Percentiles rank a stretch among this genome's conserved stretches.
phyloP scores from a whole-genome alignment of 768 basidiomycete species.

The Podaxis sp. region DNA sequence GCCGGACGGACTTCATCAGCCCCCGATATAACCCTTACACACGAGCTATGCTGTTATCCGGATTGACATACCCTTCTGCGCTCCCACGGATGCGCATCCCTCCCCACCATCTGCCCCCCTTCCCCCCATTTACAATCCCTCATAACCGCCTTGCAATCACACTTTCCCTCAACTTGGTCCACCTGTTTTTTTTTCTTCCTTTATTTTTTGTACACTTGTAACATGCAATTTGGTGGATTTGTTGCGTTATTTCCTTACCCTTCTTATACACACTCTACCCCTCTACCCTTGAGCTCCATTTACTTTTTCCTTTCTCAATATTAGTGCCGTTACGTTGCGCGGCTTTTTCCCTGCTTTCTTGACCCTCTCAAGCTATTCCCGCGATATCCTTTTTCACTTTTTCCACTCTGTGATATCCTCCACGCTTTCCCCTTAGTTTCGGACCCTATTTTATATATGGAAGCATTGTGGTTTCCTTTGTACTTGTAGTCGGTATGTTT shows the following conservation, averaged over 20 bases:
- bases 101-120: background rate
- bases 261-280: background rate
- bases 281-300: background rate
- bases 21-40: background rate
- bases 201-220: background rate
- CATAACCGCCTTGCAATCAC: no score
- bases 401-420: background rate
- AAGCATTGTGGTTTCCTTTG: constrained; percentile 1
- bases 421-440: background rate
- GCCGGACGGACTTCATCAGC: background rate
- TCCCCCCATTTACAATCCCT: background rate
- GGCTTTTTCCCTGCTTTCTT: background rate
- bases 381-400: background rate
- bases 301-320: background rate
- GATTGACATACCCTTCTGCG: background rate
- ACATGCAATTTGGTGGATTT: background rate
- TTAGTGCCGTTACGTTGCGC: background rate
- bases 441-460: background rate
- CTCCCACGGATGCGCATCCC: no score
- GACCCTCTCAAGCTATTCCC: background rate
- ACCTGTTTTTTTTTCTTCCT: background rate
- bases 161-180: background rate
- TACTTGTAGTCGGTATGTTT: background rate
- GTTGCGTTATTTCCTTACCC: background rate
- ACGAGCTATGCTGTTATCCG: background rate